Conservation (phyloP, 768 basidiomycete species). For the Lactarius psammicola region DNA sequence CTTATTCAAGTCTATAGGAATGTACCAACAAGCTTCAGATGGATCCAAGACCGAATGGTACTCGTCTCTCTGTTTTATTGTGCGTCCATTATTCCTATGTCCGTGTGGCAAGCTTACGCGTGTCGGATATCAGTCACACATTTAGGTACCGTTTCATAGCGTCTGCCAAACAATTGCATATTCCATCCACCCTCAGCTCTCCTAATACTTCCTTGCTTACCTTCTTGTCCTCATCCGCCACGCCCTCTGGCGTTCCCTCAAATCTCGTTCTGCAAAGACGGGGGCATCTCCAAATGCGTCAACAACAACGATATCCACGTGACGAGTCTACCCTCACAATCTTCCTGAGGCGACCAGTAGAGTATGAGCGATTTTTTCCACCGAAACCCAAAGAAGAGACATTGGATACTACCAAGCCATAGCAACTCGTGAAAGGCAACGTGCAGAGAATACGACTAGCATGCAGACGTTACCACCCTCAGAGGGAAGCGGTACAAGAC, state of each 20-base stretch:
- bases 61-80: constrained; percentile 14
- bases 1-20: constrained; percentile 8
- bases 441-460: too few relatives aligned
- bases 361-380: constrained; percentile 18
- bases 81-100: neutral
- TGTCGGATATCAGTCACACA: constrained; percentile 4
- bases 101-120: neutral
- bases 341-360: constrained; percentile 4
- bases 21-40: constrained; percentile 12
- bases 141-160: neutral
- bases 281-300: neutral
- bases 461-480: too few relatives aligned
- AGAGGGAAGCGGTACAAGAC: too few relatives aligned
- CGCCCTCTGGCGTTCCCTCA: neutral
- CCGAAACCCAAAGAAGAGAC: too few relatives aligned
- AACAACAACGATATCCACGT: constrained; percentile 22
- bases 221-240: neutral
- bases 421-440: too few relatives aligned
- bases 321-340: constrained; percentile 17
- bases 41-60: neutral
- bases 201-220: neutral
- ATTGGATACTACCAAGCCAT: too few relatives aligned
- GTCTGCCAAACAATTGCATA: constrained; percentile 7
- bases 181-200: neutral
- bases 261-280: constrained; percentile 7